Base-by-base conservation (phyloP, 768 basidiomycete species). In the Fomitopsis serialis region DNA sequence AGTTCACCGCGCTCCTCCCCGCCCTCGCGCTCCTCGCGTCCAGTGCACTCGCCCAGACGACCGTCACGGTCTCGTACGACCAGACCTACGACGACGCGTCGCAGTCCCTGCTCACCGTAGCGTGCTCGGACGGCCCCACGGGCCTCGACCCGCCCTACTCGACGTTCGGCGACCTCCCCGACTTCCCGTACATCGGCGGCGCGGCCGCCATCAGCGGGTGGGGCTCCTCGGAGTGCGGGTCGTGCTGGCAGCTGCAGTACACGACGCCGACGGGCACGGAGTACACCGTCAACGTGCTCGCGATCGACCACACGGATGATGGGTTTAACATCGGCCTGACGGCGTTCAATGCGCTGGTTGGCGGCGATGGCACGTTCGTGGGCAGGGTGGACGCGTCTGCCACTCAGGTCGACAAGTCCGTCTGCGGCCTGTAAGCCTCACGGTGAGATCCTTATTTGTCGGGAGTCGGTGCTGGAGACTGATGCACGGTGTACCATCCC, bases 121-220 rank as follows among this genome's bases (percentile, higher is more conserved):
- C 74, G 42, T 82, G 82, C 67, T 80, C 78, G 1, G 70, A 79
- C 58, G 83, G 84, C 7, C 52, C 66, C 22, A 69, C 81, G 51
- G 83, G 83, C 13, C 69, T 86, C 21, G 32, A 74, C 12, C 59
- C 63, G 49, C 66, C 45, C 17, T 84, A 72, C 67, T 72, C 68
- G 2, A 82, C 75, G 35, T 79, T 85, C 48, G 73, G 70, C 12
- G 66, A 68, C 34, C 65, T 87, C 24, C 82, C 84, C 2, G 67
- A 66, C 42, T 87, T 83, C 72, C 82, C 85, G 1, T 62, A 70
- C 64, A 81, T 87, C 61, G 83, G 82, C 25, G 84, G 79, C 1
- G 78, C 73, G 0, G 68, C 72, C 17, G 79, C 74, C 27, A 68
- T 87, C 49, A 56, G 49, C 0, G 76, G 74, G 24, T 85, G 69